Evolutionary conservation across 2,329 filamentous ascomycete genomes (phyloP).

Genomic region (Fusarium verticillioides): DNA sequence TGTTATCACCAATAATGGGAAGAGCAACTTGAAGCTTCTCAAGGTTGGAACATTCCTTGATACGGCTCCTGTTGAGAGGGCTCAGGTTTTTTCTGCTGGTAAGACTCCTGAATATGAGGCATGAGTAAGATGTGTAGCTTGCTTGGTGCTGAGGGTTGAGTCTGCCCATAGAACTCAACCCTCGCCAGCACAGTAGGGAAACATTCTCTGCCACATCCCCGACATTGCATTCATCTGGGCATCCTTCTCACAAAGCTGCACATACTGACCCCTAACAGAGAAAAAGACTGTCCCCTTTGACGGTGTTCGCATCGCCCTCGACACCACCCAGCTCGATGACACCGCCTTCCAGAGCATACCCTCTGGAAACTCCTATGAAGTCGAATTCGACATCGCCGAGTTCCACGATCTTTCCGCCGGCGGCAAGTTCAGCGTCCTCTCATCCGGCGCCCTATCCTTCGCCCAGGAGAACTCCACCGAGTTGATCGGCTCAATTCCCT

Average conservation of each 20-base stretch:
- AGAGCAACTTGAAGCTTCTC: constrained; percentile 60
- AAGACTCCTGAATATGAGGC: constrained; percentile 9
- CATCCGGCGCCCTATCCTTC: constrained; percentile 66
- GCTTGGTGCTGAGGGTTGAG: background rate
- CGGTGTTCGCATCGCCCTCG: constrained; percentile 63
- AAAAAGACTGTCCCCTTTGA: constrained; percentile 60
- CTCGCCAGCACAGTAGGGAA: background rate
- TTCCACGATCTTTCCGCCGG: constrained; percentile 63
- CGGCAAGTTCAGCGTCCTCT: constrained; percentile 66
- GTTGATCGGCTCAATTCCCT: constrained; percentile 66
- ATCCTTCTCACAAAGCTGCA: too few species aligned
- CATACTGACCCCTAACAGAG: constrained; percentile 38
- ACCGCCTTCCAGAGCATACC: constrained; percentile 63
- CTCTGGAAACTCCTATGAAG: constrained; percentile 61
- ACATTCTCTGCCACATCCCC: background rate
- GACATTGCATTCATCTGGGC: background rate
- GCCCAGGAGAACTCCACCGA: constrained; percentile 62
- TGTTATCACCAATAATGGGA: constrained; percentile 63
- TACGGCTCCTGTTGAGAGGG: constrained; percentile 63
- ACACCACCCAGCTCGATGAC: constrained; percentile 56
- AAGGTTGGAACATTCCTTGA: constrained; percentile 66
- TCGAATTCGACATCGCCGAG: constrained; percentile 65
- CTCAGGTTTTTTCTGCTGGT: constrained; percentile 60
- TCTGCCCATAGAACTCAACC: background rate
- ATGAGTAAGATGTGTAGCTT: background rate